phyloP scores from a whole-genome alignment of 116 monocot genomes.

The Papilionanthe hybrid region DNA sequence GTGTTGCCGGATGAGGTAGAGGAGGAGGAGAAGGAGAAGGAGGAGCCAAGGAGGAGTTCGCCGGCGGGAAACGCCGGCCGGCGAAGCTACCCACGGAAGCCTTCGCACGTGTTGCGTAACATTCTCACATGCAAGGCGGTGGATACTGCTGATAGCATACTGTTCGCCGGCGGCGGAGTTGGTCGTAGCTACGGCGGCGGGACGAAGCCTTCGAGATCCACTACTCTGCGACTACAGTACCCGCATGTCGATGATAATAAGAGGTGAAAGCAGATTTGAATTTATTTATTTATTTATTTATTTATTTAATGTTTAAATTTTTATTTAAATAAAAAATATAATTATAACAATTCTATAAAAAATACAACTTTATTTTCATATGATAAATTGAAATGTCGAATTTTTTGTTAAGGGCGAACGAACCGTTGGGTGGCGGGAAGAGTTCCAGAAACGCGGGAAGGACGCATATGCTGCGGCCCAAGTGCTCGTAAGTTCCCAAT shows the following conservation, averaged over 20 bases:
- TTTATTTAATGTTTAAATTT: not conserved
- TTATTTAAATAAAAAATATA: not conserved
- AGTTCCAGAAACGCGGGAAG: conserved; percentile 10
- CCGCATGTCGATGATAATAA: not conserved
- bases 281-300: not conserved
- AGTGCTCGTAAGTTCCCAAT: conserved; percentile 7
- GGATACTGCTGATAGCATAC: conserved; percentile 3
- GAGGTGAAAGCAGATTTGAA: not conserved
- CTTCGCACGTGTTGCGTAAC: conserved; percentile 10
- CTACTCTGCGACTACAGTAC: not conserved
- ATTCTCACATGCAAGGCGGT: conserved; percentile 20
- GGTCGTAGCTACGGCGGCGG: not conserved
- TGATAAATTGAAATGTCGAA: not conserved
- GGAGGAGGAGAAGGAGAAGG: not conserved
- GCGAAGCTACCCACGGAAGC: not conserved
- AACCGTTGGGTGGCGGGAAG: conserved; percentile 4
- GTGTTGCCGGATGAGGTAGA: not conserved
- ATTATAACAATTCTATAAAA: too few relatives aligned
- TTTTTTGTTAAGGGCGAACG: not conserved
- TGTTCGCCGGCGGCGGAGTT: not conserved
- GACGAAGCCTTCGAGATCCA: not conserved
- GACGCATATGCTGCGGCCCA: not conserved
- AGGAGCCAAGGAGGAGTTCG: too few relatives aligned
- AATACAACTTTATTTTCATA: too few relatives aligned
- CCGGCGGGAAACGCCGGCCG: not conserved